Percentiles rank a stretch among this genome's conserved stretches.
These are phyloP conservation scores for Aureobasidium sp. DNA, from an alignment of 2,329 filamentous ascomycete genomes.

Conservation along the genomic window DNA sequence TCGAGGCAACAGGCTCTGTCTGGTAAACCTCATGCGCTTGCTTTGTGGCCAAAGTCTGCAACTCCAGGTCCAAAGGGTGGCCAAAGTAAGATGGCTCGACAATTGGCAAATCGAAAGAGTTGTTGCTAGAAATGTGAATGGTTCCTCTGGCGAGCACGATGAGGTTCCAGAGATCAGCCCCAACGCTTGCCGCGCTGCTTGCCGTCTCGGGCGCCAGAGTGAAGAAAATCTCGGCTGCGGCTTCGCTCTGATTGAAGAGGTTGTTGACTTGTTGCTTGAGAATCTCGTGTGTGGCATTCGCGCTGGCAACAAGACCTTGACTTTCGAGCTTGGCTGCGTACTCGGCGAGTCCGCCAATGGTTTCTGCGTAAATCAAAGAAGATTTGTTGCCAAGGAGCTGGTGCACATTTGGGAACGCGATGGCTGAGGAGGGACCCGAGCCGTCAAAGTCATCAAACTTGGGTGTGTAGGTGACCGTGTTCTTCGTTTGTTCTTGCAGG, in stretches of 20 bases:
- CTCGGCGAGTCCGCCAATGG: constrained; percentile 25
- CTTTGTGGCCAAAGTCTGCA: constrained; percentile 31
- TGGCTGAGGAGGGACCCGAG: constrained; percentile 34
- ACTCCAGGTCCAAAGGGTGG: constrained; percentile 32
- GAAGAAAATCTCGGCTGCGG: constrained; percentile 34
- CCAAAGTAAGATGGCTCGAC: constrained; percentile 40
- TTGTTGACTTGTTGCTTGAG: constrained; percentile 24
- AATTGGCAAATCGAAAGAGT: constrained; percentile 29
- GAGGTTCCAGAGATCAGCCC: constrained; percentile 35
- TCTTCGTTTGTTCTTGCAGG: constrained; percentile 24
- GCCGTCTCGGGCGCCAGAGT: constrained; percentile 25
- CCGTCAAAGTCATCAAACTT: constrained; percentile 27
- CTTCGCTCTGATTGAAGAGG: constrained; percentile 22
- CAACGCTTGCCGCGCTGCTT: constrained; percentile 18
- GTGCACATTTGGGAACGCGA: constrained; percentile 31
- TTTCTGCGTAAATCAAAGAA: constrained; percentile 21
- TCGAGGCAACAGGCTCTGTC: constrained; percentile 23
- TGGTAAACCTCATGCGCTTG: constrained; percentile 28
- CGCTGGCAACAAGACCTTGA: constrained; percentile 21
- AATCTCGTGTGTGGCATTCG: constrained; percentile 20
- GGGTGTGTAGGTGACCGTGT: constrained; percentile 19
- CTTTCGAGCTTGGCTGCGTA: constrained; percentile 25
- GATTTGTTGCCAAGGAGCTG: constrained; percentile 32
- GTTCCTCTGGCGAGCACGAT: constrained; percentile 25
- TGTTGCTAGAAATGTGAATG: constrained; percentile 22